Conservation (phyloP, 2,329 filamentous ascomycete species). For the Teratosphaeria nubilosa region DNA sequence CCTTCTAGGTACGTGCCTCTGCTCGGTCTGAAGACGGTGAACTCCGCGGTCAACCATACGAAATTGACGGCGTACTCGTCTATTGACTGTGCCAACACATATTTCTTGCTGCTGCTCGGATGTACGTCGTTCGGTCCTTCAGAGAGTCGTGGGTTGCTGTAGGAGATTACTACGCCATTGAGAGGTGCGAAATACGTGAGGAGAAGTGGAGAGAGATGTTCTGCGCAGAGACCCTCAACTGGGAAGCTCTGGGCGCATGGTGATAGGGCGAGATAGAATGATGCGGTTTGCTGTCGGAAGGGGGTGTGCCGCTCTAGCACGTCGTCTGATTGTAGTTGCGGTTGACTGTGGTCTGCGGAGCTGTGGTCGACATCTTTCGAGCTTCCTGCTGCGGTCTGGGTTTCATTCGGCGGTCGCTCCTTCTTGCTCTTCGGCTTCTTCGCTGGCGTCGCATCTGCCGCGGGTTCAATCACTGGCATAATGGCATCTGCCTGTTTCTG, state of each 20-base stretch:
- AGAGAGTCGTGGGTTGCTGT: constrained; percentile 57
- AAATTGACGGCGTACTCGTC: constrained; percentile 82
- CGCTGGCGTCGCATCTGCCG: constrained; percentile 3
- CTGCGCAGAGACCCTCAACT: constrained; percentile 59
- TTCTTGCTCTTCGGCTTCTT: constrained; percentile 25
- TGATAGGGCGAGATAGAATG: constrained; percentile 67
- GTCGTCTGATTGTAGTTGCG: constrained; percentile 1
- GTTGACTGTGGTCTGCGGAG: not conserved
- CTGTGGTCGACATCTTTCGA: not conserved
- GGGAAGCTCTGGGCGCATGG: constrained; percentile 61
- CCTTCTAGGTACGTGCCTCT: constrained; percentile 68
- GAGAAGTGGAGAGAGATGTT: constrained; percentile 64
- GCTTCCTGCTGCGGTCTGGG: not conserved
- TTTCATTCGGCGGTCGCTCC: constrained; percentile 1
- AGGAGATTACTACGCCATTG: constrained; percentile 64
- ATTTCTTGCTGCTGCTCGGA: not conserved
- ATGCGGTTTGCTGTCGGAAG: constrained; percentile 69
- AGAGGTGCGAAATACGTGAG: constrained; percentile 67
- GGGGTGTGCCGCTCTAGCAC: constrained; percentile 41
- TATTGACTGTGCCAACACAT: constrained; percentile 38
- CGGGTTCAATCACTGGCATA: constrained; percentile 1
- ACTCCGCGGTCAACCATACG: constrained; percentile 79
- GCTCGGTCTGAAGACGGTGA: constrained; percentile 70
- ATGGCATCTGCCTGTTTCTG: not conserved
- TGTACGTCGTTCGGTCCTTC: constrained; percentile 27